phyloP scores from a whole-genome alignment of 2,329 filamentous ascomycete genomes.

The Fusarium brachygibbosum region DNA sequence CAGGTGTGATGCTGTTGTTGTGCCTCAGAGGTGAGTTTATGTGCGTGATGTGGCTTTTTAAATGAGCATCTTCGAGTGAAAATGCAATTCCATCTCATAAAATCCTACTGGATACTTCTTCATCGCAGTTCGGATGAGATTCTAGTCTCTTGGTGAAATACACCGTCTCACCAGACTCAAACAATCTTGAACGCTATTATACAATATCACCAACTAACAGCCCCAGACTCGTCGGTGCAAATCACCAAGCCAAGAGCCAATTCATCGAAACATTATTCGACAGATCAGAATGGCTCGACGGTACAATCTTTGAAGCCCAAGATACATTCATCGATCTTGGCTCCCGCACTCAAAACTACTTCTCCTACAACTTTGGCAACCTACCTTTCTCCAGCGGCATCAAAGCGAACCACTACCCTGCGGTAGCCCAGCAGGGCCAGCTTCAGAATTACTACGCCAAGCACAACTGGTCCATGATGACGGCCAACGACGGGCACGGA shows the following conservation, averaged over 20 bases:
- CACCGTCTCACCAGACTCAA: no score
- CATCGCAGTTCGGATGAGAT: neutral
- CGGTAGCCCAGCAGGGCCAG: conserved; percentile 14
- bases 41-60: neutral
- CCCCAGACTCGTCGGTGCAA: neutral
- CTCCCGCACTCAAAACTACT: conserved; percentile 1
- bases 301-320: conserved; percentile 1
- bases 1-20: conserved; percentile 5
- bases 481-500: conserved; percentile 19
- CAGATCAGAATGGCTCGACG: conserved; percentile 16
- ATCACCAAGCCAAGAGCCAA: conserved; percentile 5
- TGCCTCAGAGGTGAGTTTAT: conserved; percentile 12
- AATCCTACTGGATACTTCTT: no score
- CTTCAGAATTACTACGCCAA: conserved; percentile 26
- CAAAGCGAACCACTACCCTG: conserved; percentile 35
- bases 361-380: conserved; percentile 30
- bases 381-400: conserved; percentile 34
- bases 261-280: conserved; percentile 29
- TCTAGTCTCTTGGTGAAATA: neutral
- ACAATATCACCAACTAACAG: neutral
- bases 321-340: conserved; percentile 3
- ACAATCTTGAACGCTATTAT: no score
- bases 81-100: neutral
- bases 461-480: conserved; percentile 35
- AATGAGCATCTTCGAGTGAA: neutral